Conservation (phyloP, 2,329 filamentous ascomycete species). For the Alternaria infectoria region DNA sequence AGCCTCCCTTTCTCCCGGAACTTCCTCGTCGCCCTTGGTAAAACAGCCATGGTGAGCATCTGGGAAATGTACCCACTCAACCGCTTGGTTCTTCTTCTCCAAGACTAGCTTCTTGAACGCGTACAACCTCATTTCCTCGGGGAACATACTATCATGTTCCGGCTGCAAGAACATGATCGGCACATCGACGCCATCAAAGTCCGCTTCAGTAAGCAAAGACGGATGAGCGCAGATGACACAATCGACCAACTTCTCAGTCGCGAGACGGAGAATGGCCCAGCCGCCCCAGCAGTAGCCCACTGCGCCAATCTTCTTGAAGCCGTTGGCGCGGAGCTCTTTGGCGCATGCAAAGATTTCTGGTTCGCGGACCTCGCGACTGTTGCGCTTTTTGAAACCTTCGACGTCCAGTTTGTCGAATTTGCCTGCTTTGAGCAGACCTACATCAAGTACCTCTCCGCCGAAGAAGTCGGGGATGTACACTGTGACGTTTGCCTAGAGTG, state of each 20-base stretch:
- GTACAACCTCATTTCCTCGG: slow-evolving; percentile 31
- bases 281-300: slow-evolving; percentile 57
- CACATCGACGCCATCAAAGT: slow-evolving; percentile 24
- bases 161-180: slow-evolving; percentile 29
- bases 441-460: slow-evolving; percentile 6
- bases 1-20: slow-evolving; percentile 22
- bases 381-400: slow-evolving; percentile 40
- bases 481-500: background rate
- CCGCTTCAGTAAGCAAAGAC: slow-evolving; percentile 15
- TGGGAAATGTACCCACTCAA: slow-evolving; percentile 34
- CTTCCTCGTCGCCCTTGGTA: slow-evolving; percentile 22
- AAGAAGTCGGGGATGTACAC: background rate
- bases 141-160: slow-evolving; percentile 26
- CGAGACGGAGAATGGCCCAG: slow-evolving; percentile 30
- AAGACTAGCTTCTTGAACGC: slow-evolving; percentile 24
- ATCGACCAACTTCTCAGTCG: slow-evolving; percentile 24
- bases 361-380: slow-evolving; percentile 45
- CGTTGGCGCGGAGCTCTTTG: slow-evolving; percentile 23
- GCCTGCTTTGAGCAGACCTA: slow-evolving; percentile 3
- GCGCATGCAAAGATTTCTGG: slow-evolving; percentile 42
- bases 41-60: slow-evolving; percentile 31
- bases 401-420: slow-evolving; percentile 43
- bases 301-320: slow-evolving; percentile 44
- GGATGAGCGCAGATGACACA: slow-evolving; percentile 32
- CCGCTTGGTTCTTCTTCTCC: slow-evolving; percentile 18